Base-by-base conservation (phyloP, 164 flowering plant genomes). In the Dillenia suffruticosa region DNA sequence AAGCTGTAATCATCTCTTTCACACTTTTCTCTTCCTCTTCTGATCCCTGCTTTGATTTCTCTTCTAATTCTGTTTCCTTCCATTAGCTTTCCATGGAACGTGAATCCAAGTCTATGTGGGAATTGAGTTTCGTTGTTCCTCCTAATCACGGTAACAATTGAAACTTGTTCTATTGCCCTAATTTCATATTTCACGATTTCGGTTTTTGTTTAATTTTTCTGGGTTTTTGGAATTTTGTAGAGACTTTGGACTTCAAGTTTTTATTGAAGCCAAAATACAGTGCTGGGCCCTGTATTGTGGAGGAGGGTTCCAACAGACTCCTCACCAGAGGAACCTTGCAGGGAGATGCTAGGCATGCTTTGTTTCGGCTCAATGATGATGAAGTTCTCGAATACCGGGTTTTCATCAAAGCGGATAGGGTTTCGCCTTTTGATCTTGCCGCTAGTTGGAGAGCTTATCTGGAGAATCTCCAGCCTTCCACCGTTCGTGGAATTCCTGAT, bases 391-490 rank as follows among this genome's bases (percentile, higher is more conserved):
- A 94, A 76, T 87, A 79, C 54, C 77, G 80, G 40, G 97, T 91
- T 15, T 74, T 78, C 45, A 82, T 94, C 51, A 81, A 87, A 26
- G 96, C 97, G 0, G 95, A 83, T 58, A 77, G 86, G 64, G 93
- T 94, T 69, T 94, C 99, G 8, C 99, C 99, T 2, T 94, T 94
- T 72, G 97, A 91, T 71, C 96, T 94, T 54, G 99, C 97, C 0
- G 95, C 97, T 13, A 91, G 99, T 81, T 94, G 99, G 99, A 80
- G 99, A 71, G 90, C 93, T 57, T 94, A 86, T 75, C 84, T 79
- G 74, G 90, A 86, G 70, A 86, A 94, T 71, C 74, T 91, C 32
- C 82, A 81, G 79, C 96, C 96, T 64, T 94, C 99, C 0, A 84
- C 93, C 9, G 99, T 89, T 46, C 91, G 99, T 52, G 96, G 96